A percentile compares a stretch with the other conserved stretches of the same genome.
phyloP scores from a whole-genome alignment of 352 stramenopile genomes.

The Pythium scleroteichum region DNA sequence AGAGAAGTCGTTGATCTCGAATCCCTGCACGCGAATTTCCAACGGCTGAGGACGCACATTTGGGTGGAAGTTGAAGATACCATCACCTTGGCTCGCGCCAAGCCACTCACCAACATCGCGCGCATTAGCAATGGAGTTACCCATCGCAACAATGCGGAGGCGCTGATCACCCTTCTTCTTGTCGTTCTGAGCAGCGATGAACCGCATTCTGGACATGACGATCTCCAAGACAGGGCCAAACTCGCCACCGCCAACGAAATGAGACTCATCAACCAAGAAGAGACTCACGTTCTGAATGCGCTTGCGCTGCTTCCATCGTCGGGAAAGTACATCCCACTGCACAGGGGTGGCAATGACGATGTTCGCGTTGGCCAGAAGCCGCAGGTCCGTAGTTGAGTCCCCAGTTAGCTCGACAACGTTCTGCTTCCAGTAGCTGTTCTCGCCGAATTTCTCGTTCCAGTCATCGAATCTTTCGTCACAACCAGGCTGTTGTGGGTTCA shows the following conservation, averaged over 20 bases:
- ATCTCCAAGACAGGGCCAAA: constrained; percentile 95
- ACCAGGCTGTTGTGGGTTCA: constrained; percentile 88
- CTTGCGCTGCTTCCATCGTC: constrained; percentile 97
- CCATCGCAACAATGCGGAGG: constrained; percentile 94
- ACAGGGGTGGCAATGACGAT: constrained; percentile 94
- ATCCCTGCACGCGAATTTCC: constrained; percentile 97
- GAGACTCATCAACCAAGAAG: constrained; percentile 97
- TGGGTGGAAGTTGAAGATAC: constrained; percentile 95
- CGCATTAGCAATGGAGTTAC: constrained; percentile 97
- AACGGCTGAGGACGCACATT: constrained; percentile 95
- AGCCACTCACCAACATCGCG: constrained; percentile 98
- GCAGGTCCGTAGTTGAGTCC: constrained; percentile 93
- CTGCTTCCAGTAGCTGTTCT: constrained; percentile 75
- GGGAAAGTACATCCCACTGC: constrained; percentile 96
- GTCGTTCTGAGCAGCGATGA: constrained; percentile 91
- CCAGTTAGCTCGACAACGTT: constrained; percentile 93
- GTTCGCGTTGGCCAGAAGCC: constrained; percentile 87
- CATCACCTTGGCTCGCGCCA: constrained; percentile 87
- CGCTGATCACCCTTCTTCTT: constrained; percentile 60
- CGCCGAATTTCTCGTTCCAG: constrained; percentile 85
- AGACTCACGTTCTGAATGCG: constrained; percentile 93
- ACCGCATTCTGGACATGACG: constrained; percentile 97
- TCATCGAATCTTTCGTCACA: constrained; percentile 75
- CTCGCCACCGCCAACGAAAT: constrained; percentile 94
- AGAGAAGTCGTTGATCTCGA: constrained; percentile 97